Conservation (phyloP, 2,329 filamentous ascomycete species). For the Pseudogymnoascus sp. region DNA sequence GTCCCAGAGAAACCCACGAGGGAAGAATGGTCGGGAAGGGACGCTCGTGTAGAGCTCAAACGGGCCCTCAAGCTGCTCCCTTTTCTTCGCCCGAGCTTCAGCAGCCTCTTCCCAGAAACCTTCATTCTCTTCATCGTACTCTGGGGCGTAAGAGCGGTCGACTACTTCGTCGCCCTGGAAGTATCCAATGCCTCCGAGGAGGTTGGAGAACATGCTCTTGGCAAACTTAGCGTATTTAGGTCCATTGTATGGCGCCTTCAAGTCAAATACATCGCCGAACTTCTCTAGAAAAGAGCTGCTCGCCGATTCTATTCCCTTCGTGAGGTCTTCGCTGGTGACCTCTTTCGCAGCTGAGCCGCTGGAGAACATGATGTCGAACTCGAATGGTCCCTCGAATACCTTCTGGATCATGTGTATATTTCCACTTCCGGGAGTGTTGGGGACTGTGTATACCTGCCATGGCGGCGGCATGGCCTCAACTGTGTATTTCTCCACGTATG, state of each 20-base stretch:
- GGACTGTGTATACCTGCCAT: constrained; percentile 75
- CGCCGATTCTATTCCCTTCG: constrained; percentile 57
- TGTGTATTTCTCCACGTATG: constrained; percentile 49
- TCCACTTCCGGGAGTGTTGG: constrained; percentile 59
- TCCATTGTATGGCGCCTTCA: constrained; percentile 67
- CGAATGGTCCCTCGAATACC: constrained; percentile 80
- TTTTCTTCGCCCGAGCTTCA: constrained; percentile 61
- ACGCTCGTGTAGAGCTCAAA: constrained; percentile 86
- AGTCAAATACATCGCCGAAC: constrained; percentile 64
- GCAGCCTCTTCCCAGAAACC: constrained; percentile 92
- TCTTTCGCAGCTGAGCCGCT: constrained; percentile 59
- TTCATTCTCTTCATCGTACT: constrained; percentile 92
- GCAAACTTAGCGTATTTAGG: constrained; percentile 71
- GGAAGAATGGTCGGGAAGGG: constrained; percentile 92
- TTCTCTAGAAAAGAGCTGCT: constrained; percentile 64
- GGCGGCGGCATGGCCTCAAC: constrained; percentile 68
- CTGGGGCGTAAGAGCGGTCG: constrained; percentile 82
- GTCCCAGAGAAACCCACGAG: constrained; percentile 93
- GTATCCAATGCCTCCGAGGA: constrained; percentile 89
- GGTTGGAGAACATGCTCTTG: constrained; percentile 86
- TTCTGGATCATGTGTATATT: constrained; percentile 89
- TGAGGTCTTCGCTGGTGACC: constrained; percentile 55
- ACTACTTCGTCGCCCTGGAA: constrained; percentile 85
- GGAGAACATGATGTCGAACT: constrained; percentile 88
- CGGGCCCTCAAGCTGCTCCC: constrained; percentile 68